These are phyloP conservation scores for Kazachstania bromeliacearum DNA, from an alignment of 805 yeast species.

Conservation along the genomic window DNA sequence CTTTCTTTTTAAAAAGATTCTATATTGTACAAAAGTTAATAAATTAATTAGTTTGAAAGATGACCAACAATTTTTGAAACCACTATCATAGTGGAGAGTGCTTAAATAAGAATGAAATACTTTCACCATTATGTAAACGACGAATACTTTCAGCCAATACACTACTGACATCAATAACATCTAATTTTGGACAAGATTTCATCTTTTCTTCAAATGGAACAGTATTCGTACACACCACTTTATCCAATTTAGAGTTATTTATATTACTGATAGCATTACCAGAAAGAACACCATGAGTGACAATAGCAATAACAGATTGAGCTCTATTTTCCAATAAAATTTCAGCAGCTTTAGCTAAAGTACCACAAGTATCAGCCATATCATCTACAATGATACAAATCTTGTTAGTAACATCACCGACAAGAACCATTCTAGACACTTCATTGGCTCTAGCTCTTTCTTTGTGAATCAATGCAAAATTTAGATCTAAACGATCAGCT, in stretches of 20 bases:
- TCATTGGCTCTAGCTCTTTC: slow-evolving; percentile 79
- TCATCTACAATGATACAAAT: slow-evolving; percentile 75
- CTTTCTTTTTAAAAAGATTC: neutral
- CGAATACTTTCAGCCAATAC: slow-evolving; percentile 75
- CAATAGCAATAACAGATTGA: slow-evolving; percentile 66
- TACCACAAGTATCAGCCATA: slow-evolving; percentile 88
- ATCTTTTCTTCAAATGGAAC: slow-evolving; percentile 65
- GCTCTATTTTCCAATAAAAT: slow-evolving; percentile 60
- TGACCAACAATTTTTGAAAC: neutral
- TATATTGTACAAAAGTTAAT: neutral
- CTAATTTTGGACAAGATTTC: slow-evolving; percentile 46
- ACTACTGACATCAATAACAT: slow-evolving; percentile 57
- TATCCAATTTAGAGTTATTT: slow-evolving; percentile 56
- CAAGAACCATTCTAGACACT: slow-evolving; percentile 75
- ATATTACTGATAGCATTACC: slow-evolving; percentile 67
- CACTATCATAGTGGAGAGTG: slow-evolving; percentile 20
- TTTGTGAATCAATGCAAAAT: slow-evolving; percentile 77
- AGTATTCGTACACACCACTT: slow-evolving; percentile 71
- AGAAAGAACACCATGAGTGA: slow-evolving; percentile 71
- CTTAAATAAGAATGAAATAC: slow-evolving; percentile 65
- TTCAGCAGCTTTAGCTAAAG: slow-evolving; percentile 75
- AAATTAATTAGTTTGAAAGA: neutral
- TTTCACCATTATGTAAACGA: slow-evolving; percentile 81
- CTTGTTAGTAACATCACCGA: slow-evolving; percentile 73
- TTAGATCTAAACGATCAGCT: slow-evolving; percentile 69